phyloP scores from a whole-genome alignment of 2,329 filamentous ascomycete species.

The Metarhizium humberi region DNA sequence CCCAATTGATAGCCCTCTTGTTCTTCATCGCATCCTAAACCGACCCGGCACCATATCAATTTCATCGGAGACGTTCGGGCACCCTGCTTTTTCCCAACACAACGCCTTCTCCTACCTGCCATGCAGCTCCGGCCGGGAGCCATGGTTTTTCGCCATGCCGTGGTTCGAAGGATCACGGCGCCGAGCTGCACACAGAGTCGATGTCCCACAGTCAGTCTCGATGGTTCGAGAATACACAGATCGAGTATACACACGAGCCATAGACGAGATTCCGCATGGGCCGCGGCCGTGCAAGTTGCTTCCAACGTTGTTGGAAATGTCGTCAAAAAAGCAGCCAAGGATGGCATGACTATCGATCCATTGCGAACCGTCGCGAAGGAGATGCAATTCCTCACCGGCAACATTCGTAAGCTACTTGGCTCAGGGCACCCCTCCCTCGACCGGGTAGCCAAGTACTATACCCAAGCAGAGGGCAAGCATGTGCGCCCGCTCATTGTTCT shows the following conservation, averaged over 20 bases:
- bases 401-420: slow-evolving; percentile 85
- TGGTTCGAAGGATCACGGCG: slow-evolving; percentile 17
- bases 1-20: not conserved
- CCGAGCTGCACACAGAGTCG: slow-evolving; percentile 23
- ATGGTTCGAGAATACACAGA: slow-evolving; percentile 17
- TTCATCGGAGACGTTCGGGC: not conserved
- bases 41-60: not conserved
- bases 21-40: not conserved
- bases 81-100: not conserved
- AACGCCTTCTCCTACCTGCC: not conserved
- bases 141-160: slow-evolving; percentile 36
- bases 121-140: slow-evolving; percentile 50
- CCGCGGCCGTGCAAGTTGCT: slow-evolving; percentile 61
- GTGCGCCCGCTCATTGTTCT: slow-evolving; percentile 89
- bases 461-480: slow-evolving; percentile 92
- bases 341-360: slow-evolving; percentile 72
- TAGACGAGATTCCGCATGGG: slow-evolving; percentile 56
- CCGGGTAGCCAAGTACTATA: slow-evolving; percentile 96
- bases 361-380: slow-evolving; percentile 87
- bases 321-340: slow-evolving; percentile 51
- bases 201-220: slow-evolving; percentile 20
- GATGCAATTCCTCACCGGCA: slow-evolving; percentile 90
- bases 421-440: slow-evolving; percentile 92
- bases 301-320: slow-evolving; percentile 64
- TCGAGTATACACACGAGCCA: slow-evolving; percentile 33